These are phyloP conservation scores for Annulohypoxylon maeteangense DNA, from an alignment of 495 filamentous ascomycete genomes.

Conservation along the genomic window DNA sequence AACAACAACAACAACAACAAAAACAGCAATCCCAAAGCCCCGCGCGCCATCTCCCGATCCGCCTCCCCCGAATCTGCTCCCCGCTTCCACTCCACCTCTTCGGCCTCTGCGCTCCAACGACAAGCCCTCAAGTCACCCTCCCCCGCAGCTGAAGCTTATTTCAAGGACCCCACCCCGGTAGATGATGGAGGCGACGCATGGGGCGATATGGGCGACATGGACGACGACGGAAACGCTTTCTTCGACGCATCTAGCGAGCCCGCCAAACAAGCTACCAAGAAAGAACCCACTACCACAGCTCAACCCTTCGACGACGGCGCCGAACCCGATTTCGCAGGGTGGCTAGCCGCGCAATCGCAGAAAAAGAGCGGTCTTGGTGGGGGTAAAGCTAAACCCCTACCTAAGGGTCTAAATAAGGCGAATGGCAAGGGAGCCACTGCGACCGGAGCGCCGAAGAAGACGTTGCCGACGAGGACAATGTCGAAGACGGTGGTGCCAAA, in stretches of 20 bases:
- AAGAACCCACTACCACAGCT: constrained; percentile 46
- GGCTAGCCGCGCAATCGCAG: constrained; percentile 84
- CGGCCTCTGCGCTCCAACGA: constrained; percentile 64
- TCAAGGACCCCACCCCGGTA: constrained; percentile 55
- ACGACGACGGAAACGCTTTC: constrained; percentile 65
- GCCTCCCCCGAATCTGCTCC: too few species aligned
- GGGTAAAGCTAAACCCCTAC: constrained; percentile 68
- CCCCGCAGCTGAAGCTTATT: constrained; percentile 55
- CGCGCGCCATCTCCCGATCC: constrained; percentile 25
- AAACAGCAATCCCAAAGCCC: too few species aligned
- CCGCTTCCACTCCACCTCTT: constrained; percentile 49
- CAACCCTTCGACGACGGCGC: constrained; percentile 80
- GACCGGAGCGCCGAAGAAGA: constrained; percentile 48
- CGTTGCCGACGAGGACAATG: constrained; percentile 42
- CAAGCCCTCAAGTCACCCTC: constrained; percentile 62
- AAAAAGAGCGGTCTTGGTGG: constrained; percentile 65
- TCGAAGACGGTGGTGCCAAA: constrained; percentile 53
- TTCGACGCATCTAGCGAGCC: constrained; percentile 51
- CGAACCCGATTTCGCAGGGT: constrained; percentile 93
- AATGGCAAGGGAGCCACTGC: constrained; percentile 54
- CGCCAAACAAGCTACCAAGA: constrained; percentile 38
- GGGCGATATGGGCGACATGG: constrained; percentile 73
- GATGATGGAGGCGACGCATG: constrained; percentile 72
- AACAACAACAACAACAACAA: background rate
- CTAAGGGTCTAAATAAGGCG: constrained; percentile 77